phyloP scores from a whole-genome alignment of 495 filamentous ascomycete genomes.

The Cladorrhinum samala region DNA sequence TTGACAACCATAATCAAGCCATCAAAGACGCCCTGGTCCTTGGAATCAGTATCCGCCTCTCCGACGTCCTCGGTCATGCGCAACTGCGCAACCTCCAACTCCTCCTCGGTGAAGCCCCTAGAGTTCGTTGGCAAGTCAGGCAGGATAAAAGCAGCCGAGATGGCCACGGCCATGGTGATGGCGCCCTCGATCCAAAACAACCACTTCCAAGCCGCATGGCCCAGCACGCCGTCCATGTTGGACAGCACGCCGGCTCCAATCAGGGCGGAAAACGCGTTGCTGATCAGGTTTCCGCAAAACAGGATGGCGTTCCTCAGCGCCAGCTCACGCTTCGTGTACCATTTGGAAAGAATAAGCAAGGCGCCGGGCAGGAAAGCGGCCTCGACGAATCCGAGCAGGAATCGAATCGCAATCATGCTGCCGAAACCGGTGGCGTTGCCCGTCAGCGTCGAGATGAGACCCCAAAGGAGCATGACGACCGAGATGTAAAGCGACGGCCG shows the following conservation, averaged over 20 bases:
- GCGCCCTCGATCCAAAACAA: conserved; percentile 68
- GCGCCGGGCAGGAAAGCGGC: conserved; percentile 41
- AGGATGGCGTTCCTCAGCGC: conserved; percentile 51
- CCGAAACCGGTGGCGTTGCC: conserved; percentile 53
- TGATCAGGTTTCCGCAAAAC: conserved; percentile 55
- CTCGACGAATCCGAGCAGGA: conserved; percentile 60
- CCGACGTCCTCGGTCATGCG: conserved; percentile 72
- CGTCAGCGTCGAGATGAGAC: conserved; percentile 57
- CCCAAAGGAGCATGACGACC: conserved; percentile 59
- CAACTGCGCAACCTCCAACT: conserved; percentile 59
- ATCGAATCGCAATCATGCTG: conserved; percentile 56
- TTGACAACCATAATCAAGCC: conserved; percentile 63
- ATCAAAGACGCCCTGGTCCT: conserved; percentile 52
- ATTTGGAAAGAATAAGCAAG: conserved; percentile 47
- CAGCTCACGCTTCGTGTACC: conserved; percentile 51
- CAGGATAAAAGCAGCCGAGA: conserved; percentile 52
- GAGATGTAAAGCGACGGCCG: conserved; percentile 42
- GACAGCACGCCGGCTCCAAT: conserved; percentile 52
- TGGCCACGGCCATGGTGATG: conserved; percentile 39
- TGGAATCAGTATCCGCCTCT: conserved; percentile 59
- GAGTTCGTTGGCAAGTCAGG: conserved; percentile 71
- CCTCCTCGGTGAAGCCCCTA: conserved; percentile 60
- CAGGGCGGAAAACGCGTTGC: conserved; percentile 55
- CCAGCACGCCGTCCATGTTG: conserved; percentile 43
- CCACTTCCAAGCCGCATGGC: conserved; percentile 53